phyloP scores from a whole-genome alignment of 2,329 filamentous ascomycete genomes.

The Meredithiella fracta region DNA sequence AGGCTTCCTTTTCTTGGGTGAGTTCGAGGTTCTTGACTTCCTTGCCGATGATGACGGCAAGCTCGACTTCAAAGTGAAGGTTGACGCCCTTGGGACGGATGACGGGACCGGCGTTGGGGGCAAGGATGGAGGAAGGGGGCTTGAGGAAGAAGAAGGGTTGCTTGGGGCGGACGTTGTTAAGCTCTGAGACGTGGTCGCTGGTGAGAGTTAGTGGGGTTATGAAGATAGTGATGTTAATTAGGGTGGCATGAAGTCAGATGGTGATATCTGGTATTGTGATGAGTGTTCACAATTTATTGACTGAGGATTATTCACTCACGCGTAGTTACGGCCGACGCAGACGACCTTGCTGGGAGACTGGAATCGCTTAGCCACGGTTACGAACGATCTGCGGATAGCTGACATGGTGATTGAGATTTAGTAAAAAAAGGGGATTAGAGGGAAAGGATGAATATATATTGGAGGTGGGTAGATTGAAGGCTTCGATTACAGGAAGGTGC shows the following conservation, averaged over 20 bases:
- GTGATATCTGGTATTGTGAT: not conserved
- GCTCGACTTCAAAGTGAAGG: slow-evolving; percentile 88
- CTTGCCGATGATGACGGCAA: slow-evolving; percentile 79
- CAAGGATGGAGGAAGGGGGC: slow-evolving; percentile 70
- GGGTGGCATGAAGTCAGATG: not conserved
- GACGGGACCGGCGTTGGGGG: slow-evolving; percentile 62
- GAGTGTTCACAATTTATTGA: not conserved
- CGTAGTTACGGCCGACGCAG: slow-evolving; percentile 93
- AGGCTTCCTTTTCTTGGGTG: slow-evolving; percentile 55
- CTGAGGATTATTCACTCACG: slow-evolving; percentile 38
- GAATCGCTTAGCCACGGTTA: slow-evolving; percentile 28
- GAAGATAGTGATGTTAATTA: not conserved
- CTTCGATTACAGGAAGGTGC: too few species aligned
- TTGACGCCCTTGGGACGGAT: slow-evolving; percentile 68
- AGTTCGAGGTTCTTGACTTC: slow-evolving; percentile 57
- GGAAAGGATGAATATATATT: not conserved
- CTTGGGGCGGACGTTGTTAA: slow-evolving; percentile 73
- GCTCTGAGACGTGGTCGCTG: slow-evolving; percentile 84
- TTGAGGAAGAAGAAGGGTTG: slow-evolving; percentile 99
- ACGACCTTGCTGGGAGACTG: slow-evolving; percentile 57
- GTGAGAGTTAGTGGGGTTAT: not conserved
- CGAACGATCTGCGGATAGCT: slow-evolving; percentile 24
- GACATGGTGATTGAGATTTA: slow-evolving; percentile 20
- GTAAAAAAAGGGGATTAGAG: not conserved
- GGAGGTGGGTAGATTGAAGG: not conserved